Evolutionary conservation across 2,329 filamentous ascomycete species (phyloP).

Genomic region (Aspergillus puulaauensis): DNA sequence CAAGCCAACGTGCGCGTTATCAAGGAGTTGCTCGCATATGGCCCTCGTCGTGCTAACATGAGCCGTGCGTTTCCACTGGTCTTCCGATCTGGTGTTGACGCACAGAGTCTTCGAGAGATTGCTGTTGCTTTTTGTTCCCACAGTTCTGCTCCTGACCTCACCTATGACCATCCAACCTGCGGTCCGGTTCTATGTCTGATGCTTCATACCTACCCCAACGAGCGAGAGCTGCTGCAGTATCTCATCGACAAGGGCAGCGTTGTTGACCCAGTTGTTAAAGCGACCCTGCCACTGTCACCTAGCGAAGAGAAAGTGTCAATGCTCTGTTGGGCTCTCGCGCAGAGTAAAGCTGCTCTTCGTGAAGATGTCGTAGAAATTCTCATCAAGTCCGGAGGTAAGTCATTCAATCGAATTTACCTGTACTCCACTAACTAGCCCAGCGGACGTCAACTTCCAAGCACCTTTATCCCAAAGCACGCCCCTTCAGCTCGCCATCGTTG

Average conservation of each 20-base stretch:
- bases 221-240: slow-evolving; percentile 5
- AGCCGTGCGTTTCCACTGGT: slow-evolving; percentile 2
- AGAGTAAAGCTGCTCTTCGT: neutral
- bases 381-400: neutral
- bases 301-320: slow-evolving; percentile 1
- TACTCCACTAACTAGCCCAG: neutral
- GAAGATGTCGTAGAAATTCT: slow-evolving; percentile 5
- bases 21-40: neutral
- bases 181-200: slow-evolving; percentile 3
- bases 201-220: slow-evolving; percentile 2
- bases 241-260: slow-evolving; percentile 3
- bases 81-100: slow-evolving; percentile 1
- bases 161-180: neutral
- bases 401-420: no score
- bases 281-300: neutral
- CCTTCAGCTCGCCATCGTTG: slow-evolving; percentile 7
- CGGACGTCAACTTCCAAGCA: slow-evolving; percentile 4
- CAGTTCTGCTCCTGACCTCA: slow-evolving; percentile 2
- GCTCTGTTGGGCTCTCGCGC: slow-evolving; percentile 7
- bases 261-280: slow-evolving; percentile 6
- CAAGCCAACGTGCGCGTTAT: neutral
- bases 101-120: slow-evolving; percentile 1
- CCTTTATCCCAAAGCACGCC: slow-evolving; percentile 3
- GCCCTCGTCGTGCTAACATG: neutral
- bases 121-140: slow-evolving; percentile 8